A percentile compares a stretch with the other conserved stretches of the same genome.
phyloP scores from a whole-genome alignment of 805 yeast species.

The Kodamaea leandrae region DNA sequence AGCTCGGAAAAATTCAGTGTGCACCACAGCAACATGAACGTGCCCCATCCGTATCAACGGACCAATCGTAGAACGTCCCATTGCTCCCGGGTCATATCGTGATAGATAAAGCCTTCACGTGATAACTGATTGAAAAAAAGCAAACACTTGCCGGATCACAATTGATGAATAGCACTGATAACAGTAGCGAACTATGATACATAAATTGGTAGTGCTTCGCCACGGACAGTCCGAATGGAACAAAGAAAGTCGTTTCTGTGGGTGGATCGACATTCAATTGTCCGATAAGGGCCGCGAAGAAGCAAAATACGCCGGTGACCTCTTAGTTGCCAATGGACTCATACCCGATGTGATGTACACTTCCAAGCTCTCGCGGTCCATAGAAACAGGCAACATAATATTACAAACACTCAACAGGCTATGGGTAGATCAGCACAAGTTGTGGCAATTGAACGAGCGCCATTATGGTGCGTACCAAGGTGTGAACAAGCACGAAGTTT shows the following conservation, averaged over 20 bases:
- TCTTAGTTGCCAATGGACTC: conserved; percentile 27
- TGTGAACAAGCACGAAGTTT: conserved; percentile 35
- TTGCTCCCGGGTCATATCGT: too few species aligned
- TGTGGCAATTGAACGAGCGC: conserved; percentile 44
- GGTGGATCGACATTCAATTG: conserved; percentile 46
- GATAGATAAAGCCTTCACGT: too few species aligned
- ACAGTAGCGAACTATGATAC: conserved; percentile 19
- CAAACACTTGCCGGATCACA: background rate
- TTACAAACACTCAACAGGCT: conserved; percentile 29
- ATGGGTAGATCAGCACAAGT: conserved; percentile 38
- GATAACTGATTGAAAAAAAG: background rate
- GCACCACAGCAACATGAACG: too few species aligned
- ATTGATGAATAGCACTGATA: background rate
- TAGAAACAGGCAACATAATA: conserved; percentile 41
- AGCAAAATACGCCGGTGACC: conserved; percentile 38
- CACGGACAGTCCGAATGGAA: conserved; percentile 47
- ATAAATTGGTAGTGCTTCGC: conserved; percentile 40
- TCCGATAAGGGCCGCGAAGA: conserved; percentile 37
- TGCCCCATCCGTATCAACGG: too few species aligned
- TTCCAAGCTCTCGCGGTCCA: conserved; percentile 38
- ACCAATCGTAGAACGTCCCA: too few species aligned
- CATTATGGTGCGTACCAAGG: conserved; percentile 46
- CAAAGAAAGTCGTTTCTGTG: conserved; percentile 43
- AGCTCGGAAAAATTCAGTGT: background rate
- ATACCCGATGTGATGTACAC: conserved; percentile 37